A percentile compares a stretch with the other conserved stretches of the same genome.
These are phyloP conservation scores for Mycena rebaudengoi DNA, from an alignment of 768 basidiomycete species.

Conservation along the genomic window DNA sequence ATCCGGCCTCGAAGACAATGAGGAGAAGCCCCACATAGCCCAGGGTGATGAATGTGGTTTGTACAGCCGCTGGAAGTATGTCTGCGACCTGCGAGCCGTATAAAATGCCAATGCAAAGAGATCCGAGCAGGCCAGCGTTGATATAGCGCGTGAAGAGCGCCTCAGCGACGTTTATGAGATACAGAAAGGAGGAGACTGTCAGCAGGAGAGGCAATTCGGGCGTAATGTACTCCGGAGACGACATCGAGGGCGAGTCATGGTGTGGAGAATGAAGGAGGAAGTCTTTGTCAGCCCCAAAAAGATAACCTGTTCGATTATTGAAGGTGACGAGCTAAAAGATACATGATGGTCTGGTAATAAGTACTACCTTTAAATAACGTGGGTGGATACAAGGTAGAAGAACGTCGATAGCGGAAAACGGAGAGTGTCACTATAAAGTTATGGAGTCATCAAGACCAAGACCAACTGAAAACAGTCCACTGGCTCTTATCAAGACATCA, in stretches of 20 bases:
- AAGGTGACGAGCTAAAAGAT: not conserved
- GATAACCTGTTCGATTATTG: too few species aligned
- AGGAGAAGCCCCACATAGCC: constrained; percentile 57
- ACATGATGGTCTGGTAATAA: too few species aligned
- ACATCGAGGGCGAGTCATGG: constrained; percentile 9
- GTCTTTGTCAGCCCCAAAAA: too few species aligned
- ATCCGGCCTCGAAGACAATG: constrained; percentile 67
- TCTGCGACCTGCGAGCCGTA: constrained; percentile 59
- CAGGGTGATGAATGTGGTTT: constrained; percentile 53
- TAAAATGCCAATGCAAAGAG: constrained; percentile 63
- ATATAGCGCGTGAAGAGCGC: constrained; percentile 48
- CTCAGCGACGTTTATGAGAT: constrained; percentile 59
- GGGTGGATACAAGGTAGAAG: too few species aligned
- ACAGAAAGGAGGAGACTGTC: constrained; percentile 61
- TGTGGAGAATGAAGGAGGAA: not conserved
- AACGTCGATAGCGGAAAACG: too few species aligned
- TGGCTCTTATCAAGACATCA: too few species aligned
- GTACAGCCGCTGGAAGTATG: constrained; percentile 50
- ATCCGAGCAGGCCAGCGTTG: constrained; percentile 58
- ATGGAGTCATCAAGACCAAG: too few species aligned
- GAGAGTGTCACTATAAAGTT: too few species aligned
- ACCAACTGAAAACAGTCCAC: too few species aligned
- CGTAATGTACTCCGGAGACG: constrained; percentile 32
- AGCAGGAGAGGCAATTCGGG: constrained; percentile 50
- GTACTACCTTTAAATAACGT: too few species aligned